phyloP scores from a whole-genome alignment of 441 rosid species.

The Corymbia calophylla region DNA sequence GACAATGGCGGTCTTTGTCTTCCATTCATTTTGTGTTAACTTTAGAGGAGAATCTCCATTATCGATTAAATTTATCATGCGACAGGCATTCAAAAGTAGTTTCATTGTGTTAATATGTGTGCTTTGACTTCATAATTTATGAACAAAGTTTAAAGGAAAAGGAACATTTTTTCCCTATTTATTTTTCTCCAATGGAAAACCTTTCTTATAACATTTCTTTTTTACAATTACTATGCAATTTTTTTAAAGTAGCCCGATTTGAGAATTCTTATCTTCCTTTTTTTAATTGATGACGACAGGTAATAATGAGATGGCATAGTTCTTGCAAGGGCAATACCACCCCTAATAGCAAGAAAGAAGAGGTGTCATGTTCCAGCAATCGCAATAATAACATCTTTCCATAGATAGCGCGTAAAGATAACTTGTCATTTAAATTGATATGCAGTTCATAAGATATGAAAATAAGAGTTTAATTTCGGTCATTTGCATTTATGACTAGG shows the following conservation, averaged over 20 bases:
- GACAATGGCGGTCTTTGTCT: background rate
- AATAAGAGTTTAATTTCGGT: background rate
- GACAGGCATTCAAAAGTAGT: background rate
- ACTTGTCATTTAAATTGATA: background rate
- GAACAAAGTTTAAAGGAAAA: background rate
- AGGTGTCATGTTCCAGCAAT: background rate
- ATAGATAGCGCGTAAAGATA: fast-evolving
- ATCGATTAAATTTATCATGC: background rate
- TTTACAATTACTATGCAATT: background rate
- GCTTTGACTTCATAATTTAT: background rate
- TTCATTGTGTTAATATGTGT: background rate
- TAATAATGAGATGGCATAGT: background rate
- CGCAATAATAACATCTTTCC: background rate
- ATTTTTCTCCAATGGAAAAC: background rate
- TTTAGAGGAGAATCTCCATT: background rate
- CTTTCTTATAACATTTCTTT: background rate
- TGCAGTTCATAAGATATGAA: background rate
- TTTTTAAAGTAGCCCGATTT: background rate
- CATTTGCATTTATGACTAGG: fast-evolving
- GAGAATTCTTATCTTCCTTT: background rate
- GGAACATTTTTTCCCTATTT: background rate
- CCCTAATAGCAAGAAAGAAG: background rate
- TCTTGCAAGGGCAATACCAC: no score
- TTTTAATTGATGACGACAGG: background rate
- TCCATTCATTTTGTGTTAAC: background rate